A percentile compares a stretch with the other conserved stretches of the same genome.
These are phyloP conservation scores for Isoetes taiwanensis DNA, from an alignment of 75 land plant species.

Conservation along the genomic window DNA sequence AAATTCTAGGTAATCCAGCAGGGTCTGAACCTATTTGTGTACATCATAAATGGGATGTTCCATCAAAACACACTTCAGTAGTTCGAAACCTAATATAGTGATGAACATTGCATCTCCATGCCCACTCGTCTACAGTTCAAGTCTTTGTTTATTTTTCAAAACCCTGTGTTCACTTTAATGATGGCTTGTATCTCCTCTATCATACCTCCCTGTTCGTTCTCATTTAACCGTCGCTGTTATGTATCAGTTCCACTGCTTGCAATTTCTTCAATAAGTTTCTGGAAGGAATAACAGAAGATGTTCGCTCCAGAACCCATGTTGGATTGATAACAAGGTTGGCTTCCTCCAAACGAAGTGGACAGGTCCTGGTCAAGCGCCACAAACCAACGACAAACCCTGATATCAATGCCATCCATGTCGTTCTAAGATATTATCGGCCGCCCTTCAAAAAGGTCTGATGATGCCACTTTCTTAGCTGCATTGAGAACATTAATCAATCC, in stretches of 20 bases:
- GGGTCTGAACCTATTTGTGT: conserved; percentile 35
- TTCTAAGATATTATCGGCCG: conserved; percentile 91
- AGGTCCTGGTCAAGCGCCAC: conserved; percentile 30
- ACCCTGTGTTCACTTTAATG: too few relatives aligned
- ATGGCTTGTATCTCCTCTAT: conserved; percentile 75
- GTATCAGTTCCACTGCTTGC: conserved; percentile 25
- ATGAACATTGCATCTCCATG: too few relatives aligned
- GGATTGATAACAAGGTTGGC: conserved; percentile 32
- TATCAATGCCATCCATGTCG: conserved; percentile 82
- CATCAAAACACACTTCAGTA: conserved; percentile 44
- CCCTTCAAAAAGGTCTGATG: conserved; percentile 98
- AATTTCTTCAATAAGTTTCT: conserved; percentile 33
- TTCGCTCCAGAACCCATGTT: too few relatives aligned
- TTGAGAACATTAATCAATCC: conserved; percentile 90
- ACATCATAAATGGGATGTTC: conserved; percentile 66
- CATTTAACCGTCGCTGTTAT: too few relatives aligned
- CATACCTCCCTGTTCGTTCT: conserved; percentile 40
- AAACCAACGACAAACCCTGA: conserved; percentile 55
- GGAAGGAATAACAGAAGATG: too few relatives aligned
- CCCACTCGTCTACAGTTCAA: too few relatives aligned
- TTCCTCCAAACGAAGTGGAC: conserved; percentile 38
- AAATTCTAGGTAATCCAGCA: conserved; percentile 26
- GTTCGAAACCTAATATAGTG: conserved; percentile 46
- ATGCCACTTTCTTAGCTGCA: conserved; percentile 98
- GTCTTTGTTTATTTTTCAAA: too few relatives aligned